Evolutionary conservation across 257 asterid species (phyloP).

Genomic region (Nicotiana paniculata): DNA sequence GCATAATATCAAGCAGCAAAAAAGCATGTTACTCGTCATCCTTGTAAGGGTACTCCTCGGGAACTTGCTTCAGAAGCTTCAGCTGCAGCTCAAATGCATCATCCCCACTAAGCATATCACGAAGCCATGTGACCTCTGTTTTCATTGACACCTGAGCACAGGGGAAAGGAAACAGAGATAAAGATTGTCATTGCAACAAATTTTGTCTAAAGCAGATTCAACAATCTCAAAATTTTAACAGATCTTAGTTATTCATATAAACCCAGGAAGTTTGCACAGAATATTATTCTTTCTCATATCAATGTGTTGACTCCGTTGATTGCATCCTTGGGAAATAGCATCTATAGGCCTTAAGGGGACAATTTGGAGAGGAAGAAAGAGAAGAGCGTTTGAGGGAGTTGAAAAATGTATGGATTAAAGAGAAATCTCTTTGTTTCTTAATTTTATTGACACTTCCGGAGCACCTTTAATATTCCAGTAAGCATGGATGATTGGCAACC

Average conservation of each 20-base stretch:
- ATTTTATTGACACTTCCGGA: neutral
- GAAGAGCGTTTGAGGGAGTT: neutral
- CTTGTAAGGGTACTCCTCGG: slow-evolving; percentile 96
- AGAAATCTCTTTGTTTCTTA: neutral
- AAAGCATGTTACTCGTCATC: slow-evolving; percentile 64
- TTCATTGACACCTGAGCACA: slow-evolving; percentile 83
- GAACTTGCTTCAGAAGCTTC: slow-evolving; percentile 91
- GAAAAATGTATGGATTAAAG: neutral
- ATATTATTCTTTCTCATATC: neutral
- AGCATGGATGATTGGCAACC: neutral
- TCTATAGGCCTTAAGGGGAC: neutral
- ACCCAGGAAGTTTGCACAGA: neutral
- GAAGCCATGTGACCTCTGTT: slow-evolving; percentile 91
- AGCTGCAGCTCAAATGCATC: slow-evolving; percentile 91
- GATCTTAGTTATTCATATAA: neutral
- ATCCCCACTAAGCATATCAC: slow-evolving; percentile 96
- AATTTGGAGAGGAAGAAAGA: neutral
- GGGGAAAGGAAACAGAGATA: slow-evolving; percentile 3
- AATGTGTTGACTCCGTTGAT: neutral
- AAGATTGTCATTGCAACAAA: neutral
- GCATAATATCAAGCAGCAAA: neutral
- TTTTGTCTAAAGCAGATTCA: neutral
- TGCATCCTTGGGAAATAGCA: neutral
- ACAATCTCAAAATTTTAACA: neutral
- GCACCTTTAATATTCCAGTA: neutral